Evolutionary conservation across 805 yeast species (phyloP).

Genomic region (Clavispora santaluciae): DNA sequence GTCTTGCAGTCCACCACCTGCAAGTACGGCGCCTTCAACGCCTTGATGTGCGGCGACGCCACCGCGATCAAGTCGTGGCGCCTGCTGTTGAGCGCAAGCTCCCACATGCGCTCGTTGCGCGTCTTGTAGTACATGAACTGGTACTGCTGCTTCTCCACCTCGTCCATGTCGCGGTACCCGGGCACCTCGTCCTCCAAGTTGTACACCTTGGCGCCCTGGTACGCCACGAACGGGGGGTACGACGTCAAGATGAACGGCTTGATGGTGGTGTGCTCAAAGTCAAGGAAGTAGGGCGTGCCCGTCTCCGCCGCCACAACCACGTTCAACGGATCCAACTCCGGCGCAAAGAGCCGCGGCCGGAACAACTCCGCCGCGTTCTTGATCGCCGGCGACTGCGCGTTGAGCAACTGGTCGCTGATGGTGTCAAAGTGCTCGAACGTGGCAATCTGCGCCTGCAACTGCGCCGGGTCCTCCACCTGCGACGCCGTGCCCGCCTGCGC

Average conservation of each 20-base stretch:
- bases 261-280: slow-evolving; percentile 75
- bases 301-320: slow-evolving; percentile 46
- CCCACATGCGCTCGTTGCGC: slow-evolving; percentile 89
- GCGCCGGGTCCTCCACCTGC: slow-evolving; percentile 37
- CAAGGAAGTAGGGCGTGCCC: slow-evolving; percentile 52
- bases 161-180: slow-evolving; percentile 60
- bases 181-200: slow-evolving; percentile 71
- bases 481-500: slow-evolving; percentile 51
- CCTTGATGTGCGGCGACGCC: slow-evolving; percentile 78
- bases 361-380: slow-evolving; percentile 61
- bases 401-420: slow-evolving; percentile 57
- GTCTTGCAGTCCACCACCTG: slow-evolving; percentile 55
- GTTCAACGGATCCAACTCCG: slow-evolving; percentile 91
- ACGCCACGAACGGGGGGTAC: slow-evolving; percentile 79
- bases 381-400: slow-evolving; percentile 47
- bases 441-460: slow-evolving; percentile 46
- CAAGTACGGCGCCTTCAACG: slow-evolving; percentile 59
- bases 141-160: slow-evolving; percentile 71
- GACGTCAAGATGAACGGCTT: slow-evolving; percentile 78
- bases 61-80: slow-evolving; percentile 68
- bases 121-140: slow-evolving; percentile 85
- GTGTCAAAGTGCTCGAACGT: slow-evolving; percentile 57
- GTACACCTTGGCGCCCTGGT: slow-evolving; percentile 85
- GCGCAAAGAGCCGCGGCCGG: slow-evolving; percentile 68
- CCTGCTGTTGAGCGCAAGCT: slow-evolving; percentile 60